phyloP scores from a whole-genome alignment of 495 filamentous ascomycete species.

The Penicillium coprophilum region DNA sequence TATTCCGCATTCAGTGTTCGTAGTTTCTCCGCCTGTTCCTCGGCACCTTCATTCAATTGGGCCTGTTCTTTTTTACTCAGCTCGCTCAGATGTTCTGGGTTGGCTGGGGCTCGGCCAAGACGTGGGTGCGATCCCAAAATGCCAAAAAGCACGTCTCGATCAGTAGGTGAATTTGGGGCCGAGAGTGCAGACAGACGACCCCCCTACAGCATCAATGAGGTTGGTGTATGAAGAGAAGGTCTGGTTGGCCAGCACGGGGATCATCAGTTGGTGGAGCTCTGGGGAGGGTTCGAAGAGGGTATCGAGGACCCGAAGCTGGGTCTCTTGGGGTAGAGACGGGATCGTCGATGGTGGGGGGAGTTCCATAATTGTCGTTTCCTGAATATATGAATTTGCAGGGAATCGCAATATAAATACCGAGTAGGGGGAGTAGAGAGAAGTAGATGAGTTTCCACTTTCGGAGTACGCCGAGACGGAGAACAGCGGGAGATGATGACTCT shows the following conservation, averaged over 20 bases:
- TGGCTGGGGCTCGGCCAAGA: slow-evolving; percentile 63
- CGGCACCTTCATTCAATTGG: slow-evolving; percentile 57
- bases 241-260: slow-evolving; percentile 62
- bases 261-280: slow-evolving; percentile 68
- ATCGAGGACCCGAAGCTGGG: slow-evolving; percentile 67
- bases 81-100: slow-evolving; percentile 64
- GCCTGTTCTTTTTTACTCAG: slow-evolving; percentile 79
- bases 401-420: too few species aligned
- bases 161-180: slow-evolving; percentile 43
- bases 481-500: too few species aligned
- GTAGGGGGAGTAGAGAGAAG: slow-evolving; percentile 4
- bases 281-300: slow-evolving; percentile 83
- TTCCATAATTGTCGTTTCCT: slow-evolving; percentile 18
- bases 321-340: slow-evolving; percentile 53
- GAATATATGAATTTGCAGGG: background rate
- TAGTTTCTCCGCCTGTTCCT: slow-evolving; percentile 51
- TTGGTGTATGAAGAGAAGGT: slow-evolving; percentile 61
- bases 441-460: slow-evolving; percentile 28
- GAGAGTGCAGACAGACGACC: slow-evolving; percentile 54
- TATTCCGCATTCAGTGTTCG: slow-evolving; percentile 72
- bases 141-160: slow-evolving; percentile 58
- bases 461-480: slow-evolving; percentile 33
- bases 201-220: slow-evolving; percentile 58
- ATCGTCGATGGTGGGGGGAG: slow-evolving; percentile 56
- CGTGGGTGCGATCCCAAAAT: slow-evolving; percentile 89